These are phyloP conservation scores for Penicillium sp. DNA, from an alignment of 2,329 filamentous ascomycete species.

Conservation along the genomic window DNA sequence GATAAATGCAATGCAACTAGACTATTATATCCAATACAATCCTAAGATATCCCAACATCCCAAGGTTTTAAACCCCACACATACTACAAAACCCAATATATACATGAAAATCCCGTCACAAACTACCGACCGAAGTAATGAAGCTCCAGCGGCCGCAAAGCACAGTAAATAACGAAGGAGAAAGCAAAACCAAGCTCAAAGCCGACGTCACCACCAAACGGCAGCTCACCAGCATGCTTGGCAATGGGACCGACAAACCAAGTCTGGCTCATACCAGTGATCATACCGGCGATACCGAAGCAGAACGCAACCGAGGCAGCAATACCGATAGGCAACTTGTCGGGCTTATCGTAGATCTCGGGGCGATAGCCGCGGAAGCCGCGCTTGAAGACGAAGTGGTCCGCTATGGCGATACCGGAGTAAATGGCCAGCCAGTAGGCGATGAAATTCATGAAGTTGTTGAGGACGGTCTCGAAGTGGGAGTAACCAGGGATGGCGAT, in stretches of 20 bases:
- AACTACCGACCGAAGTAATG: slow-evolving; percentile 50
- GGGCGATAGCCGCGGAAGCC: slow-evolving; percentile 66
- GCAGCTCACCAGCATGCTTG: slow-evolving; percentile 58
- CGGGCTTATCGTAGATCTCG: slow-evolving; percentile 63
- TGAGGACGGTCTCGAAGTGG: slow-evolving; percentile 68
- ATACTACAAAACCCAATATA: slow-evolving; percentile 17
- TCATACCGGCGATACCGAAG: slow-evolving; percentile 68
- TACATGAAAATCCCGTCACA: slow-evolving; percentile 16
- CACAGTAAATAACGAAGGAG: slow-evolving; percentile 58
- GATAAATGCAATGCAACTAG: slow-evolving; percentile 7
- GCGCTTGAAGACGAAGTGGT: slow-evolving; percentile 72
- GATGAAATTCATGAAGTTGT: slow-evolving; percentile 73
- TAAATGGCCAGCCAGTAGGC: slow-evolving; percentile 79
- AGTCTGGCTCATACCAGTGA: slow-evolving; percentile 71
- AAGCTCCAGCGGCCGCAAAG: slow-evolving; percentile 58
- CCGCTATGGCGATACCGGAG: slow-evolving; percentile 67
- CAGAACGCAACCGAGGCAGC: slow-evolving; percentile 69
- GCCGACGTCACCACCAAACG: slow-evolving; percentile 62
- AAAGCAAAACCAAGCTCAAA: slow-evolving; percentile 72
- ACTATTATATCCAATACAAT: slow-evolving; percentile 16
- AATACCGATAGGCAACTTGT: slow-evolving; percentile 66
- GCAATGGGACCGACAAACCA: slow-evolving; percentile 75
- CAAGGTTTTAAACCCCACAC: background rate
- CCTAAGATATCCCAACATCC: slow-evolving; percentile 7
- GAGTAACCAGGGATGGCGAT: slow-evolving; percentile 73